Percentiles rank a stretch among this genome's conserved stretches.
Conservation (phyloP, 106 monocot species). For the Vanilla planifolia region DNA sequence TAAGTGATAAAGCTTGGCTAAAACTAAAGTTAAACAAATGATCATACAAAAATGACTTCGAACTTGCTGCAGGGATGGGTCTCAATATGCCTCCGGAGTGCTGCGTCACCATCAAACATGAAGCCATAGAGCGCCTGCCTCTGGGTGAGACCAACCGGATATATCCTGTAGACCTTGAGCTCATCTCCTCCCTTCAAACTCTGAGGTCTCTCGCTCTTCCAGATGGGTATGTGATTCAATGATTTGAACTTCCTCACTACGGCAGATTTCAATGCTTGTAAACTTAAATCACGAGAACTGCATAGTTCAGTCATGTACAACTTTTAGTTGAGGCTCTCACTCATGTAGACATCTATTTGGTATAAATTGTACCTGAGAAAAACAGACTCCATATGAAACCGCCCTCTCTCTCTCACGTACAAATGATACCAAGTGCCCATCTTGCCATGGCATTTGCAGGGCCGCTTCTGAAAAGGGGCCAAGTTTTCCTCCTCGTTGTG, state of each 20-base stretch:
- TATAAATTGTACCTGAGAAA: conserved; percentile 43
- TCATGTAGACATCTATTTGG: too few relatives aligned
- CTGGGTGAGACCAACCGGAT: conserved; percentile 66
- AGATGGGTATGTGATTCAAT: conserved; percentile 48
- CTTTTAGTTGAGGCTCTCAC: too few relatives aligned
- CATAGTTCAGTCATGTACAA: neutral
- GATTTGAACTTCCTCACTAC: conserved; percentile 55
- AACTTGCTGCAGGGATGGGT: conserved; percentile 36
- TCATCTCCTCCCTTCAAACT: conserved; percentile 50
- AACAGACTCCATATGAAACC: conserved; percentile 46
- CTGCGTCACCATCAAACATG: conserved; percentile 32
- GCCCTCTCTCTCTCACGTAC: conserved; percentile 76
- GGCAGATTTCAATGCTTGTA: conserved; percentile 36
- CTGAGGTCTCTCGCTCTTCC: conserved; percentile 68
- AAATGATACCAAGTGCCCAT: conserved; percentile 45
- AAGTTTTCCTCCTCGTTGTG: conserved; percentile 48
- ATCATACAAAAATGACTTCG: conserved; percentile 10
- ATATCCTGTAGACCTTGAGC: conserved; percentile 52
- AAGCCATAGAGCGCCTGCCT: conserved; percentile 74
- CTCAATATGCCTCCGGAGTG: conserved; percentile 35
- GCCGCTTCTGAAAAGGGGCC: conserved; percentile 41
- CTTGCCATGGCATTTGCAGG: conserved; percentile 44
- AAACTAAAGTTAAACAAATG: too few relatives aligned
- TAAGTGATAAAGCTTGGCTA: too few relatives aligned
- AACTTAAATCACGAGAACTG: conserved; percentile 41